Percentiles rank a stretch among this genome's conserved stretches.
These are phyloP conservation scores for Macrocybe gigantea DNA, from an alignment of 768 basidiomycete species.

Conservation along the genomic window DNA sequence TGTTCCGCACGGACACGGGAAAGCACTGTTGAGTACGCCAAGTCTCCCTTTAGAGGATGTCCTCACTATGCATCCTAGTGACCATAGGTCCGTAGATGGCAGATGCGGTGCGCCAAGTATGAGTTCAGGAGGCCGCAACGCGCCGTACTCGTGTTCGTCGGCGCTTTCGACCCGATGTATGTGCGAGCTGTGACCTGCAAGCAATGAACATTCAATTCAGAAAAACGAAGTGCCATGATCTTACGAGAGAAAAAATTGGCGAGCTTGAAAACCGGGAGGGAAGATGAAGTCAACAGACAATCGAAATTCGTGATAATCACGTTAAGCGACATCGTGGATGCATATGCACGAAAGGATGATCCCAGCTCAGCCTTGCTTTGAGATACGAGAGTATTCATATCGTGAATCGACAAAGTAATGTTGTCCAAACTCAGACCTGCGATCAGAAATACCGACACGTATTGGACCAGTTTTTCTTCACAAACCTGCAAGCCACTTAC, in stretches of 20 bases:
- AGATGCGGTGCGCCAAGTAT: conserved; percentile 12
- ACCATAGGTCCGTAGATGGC: conserved; percentile 15
- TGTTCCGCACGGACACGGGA: neutral
- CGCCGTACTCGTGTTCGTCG: neutral
- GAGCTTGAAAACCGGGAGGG: conserved; percentile 5
- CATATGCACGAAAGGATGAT: neutral
- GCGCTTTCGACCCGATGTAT: neutral
- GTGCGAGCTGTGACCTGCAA: conserved; percentile 1
- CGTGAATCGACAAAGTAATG: conserved; percentile 11
- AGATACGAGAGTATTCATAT: conserved; percentile 12
- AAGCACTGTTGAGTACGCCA: neutral
- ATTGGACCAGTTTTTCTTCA: neutral
- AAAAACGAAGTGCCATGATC: neutral
- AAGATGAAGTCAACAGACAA: conserved; percentile 7
- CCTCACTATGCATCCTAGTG: conserved; percentile 18
- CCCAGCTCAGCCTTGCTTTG: conserved; percentile 9
- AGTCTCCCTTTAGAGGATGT: neutral
- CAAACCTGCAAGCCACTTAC: conserved; percentile 6
- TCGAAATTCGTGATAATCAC: conserved; percentile 6
- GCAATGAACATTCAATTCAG: neutral
- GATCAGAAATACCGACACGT: neutral
- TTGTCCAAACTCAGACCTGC: conserved; percentile 14
- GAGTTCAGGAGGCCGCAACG: conserved; percentile 13
- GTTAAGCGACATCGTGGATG: conserved; percentile 1
- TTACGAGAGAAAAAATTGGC: conserved; percentile 2